Base-by-base conservation (phyloP, 2,329 filamentous ascomycete species). In the Colletotrichum costaricense region DNA sequence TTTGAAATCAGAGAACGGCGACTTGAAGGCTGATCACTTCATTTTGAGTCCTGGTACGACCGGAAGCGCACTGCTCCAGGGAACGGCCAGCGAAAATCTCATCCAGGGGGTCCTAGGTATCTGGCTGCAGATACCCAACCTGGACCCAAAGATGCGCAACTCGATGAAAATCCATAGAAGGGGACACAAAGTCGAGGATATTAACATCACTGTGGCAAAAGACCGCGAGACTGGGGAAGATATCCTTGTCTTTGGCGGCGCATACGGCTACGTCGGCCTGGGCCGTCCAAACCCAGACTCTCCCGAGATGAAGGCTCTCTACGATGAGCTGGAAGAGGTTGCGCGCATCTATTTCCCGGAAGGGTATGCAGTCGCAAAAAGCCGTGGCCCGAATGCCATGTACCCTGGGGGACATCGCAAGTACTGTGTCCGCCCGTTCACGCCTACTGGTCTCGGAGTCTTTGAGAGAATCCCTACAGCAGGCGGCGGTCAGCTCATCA, bases 81-180 rank as follows among this genome's bases (percentile, higher is more conserved):
- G 56, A 19, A 52, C 28, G 46, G 55, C 42, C 56, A 64, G 42
- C 65, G 70, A 73, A 35, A 69, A 63, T 22, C 64, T 68, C 46
- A 54, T 73, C 49, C 70, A 73, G 22, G 70, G 70, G 16, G 70
- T 73, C 2, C 33, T 73, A 19, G 70, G 70, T 7, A 49, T 69
- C 3, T 73, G 70, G 70, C 52, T 73, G 28, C 70, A 69, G 38
- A 63, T 73, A 3, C 70, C 70, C 22, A 73, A 69, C 49, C 33
- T 69, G 22, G 24, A 73, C 7, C 65, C 70, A 54, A 28, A 64
- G 33, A 54, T 73, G 38, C 57, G 60, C 22, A 58, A 73, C 30
- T 73, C 70, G 3, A 57, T 73, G 24, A 73, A 73, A 14, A 68
- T 73, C 16, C 65, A 68, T 33, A 57, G 70, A 16, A 30, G 59